Percentiles rank a stretch among this genome's conserved stretches.
phyloP scores from a whole-genome alignment of 306 rosid species.

The Prinsepia uniflora region DNA sequence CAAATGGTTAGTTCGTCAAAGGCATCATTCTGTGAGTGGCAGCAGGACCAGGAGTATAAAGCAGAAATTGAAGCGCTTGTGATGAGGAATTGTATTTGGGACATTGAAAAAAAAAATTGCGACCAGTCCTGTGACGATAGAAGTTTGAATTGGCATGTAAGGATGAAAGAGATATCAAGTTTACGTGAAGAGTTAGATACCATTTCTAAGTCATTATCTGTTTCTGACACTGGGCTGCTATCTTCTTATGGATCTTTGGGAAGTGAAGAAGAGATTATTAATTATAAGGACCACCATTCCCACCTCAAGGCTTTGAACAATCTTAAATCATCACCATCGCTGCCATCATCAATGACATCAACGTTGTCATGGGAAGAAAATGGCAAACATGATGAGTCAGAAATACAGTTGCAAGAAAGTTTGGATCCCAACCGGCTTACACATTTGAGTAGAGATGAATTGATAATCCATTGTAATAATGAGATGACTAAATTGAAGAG shows the following conservation, averaged over 20 bases:
- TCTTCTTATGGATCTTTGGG: slow-evolving; percentile 69
- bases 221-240: slow-evolving; percentile 55
- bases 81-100: slow-evolving; percentile 42
- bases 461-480: slow-evolving; percentile 37
- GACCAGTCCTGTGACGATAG: slow-evolving; percentile 34
- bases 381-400: slow-evolving; percentile 52
- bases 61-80: slow-evolving; percentile 67
- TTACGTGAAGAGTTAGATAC: slow-evolving; percentile 63
- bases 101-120: slow-evolving; percentile 44
- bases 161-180: slow-evolving; percentile 51
- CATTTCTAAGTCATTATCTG: slow-evolving; percentile 47
- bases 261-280: slow-evolving; percentile 46
- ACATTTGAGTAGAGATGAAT: slow-evolving; percentile 47
- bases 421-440: slow-evolving; percentile 41
- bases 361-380: slow-evolving; percentile 49
- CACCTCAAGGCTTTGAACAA: slow-evolving; percentile 42
- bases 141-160: slow-evolving; percentile 41
- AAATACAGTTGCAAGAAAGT: slow-evolving; percentile 31
- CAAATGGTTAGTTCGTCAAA: slow-evolving; percentile 36
- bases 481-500: slow-evolving; percentile 73
- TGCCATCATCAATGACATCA: background rate
- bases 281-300: slow-evolving; percentile 39
- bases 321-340: background rate
- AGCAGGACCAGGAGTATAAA: slow-evolving; percentile 58
- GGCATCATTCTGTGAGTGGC: slow-evolving; percentile 54